Evolutionary conservation across 202 grass and related monocot genomes (phyloP).

Genomic region (Setaria viridis): DNA sequence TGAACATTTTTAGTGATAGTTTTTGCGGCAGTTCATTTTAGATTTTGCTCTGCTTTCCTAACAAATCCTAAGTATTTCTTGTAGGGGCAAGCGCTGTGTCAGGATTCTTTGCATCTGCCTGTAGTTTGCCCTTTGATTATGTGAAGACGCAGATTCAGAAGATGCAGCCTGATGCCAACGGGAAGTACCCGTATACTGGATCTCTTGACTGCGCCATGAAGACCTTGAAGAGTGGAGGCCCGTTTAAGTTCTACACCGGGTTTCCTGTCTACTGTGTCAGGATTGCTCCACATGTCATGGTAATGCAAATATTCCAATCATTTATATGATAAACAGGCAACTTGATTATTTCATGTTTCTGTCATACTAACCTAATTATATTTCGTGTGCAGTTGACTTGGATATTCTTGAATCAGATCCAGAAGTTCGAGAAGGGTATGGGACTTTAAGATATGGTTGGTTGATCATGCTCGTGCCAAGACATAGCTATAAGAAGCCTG

Average conservation of each 20-base stretch:
- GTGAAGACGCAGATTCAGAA: slow-evolving; percentile 87
- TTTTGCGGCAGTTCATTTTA: neutral
- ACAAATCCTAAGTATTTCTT: slow-evolving; percentile 28
- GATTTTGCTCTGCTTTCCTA: neutral
- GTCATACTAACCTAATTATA: slow-evolving; percentile 23
- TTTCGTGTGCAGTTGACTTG: slow-evolving; percentile 71
- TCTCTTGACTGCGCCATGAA: slow-evolving; percentile 74
- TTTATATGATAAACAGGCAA: slow-evolving; percentile 3
- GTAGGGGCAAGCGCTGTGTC: slow-evolving; percentile 79
- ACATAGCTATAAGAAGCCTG: slow-evolving; percentile 29
- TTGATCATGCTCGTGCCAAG: neutral
- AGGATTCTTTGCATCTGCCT: slow-evolving; percentile 79
- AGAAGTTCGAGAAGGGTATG: slow-evolving; percentile 61
- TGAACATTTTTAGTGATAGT: neutral
- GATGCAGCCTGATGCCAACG: slow-evolving; percentile 78
- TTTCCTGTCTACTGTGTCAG: slow-evolving; percentile 82
- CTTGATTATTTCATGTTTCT: neutral
- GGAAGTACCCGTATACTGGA: slow-evolving; percentile 75
- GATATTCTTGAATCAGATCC: slow-evolving; percentile 89
- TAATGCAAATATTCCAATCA: slow-evolving; percentile 37
- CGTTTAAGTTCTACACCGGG: slow-evolving; percentile 80
- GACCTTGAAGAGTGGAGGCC: slow-evolving; percentile 70
- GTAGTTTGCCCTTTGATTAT: slow-evolving; percentile 84
- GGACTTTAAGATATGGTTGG: slow-evolving; percentile 50
- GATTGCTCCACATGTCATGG: slow-evolving; percentile 81